Base-by-base conservation (phyloP, 2,329 filamentous ascomycete genomes). In the Emmonsiellopsis sp. region DNA sequence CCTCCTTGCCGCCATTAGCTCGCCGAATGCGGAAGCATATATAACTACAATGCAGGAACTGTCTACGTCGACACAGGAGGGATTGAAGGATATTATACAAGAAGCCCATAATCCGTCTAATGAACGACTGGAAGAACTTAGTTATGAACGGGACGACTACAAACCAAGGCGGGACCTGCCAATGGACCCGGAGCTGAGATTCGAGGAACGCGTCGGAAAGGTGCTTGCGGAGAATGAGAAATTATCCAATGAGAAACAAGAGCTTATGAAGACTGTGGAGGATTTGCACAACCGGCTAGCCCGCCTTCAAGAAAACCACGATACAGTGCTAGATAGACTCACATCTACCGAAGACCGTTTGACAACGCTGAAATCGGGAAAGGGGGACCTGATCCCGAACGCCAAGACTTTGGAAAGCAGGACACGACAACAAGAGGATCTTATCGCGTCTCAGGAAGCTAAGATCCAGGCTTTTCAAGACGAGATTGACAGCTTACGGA, bases 401-500 rank as follows among this genome's bases (percentile, higher is more conserved):
- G 67, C 65, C 50, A 72, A 68, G 58, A 68, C 67, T 1, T 55
- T 73, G 37, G 70, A 68, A 69, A 76, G 49, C 38, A 54, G 60
- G 75, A 84, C 70, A 5, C 67, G 69, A 35, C 71, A 89, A 61
- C 83, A 86, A 62, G 84, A 88, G 65, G 78, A 85, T 54, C 74
- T 89, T 49, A 90, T 91, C 63, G 82, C 83, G 40, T 79, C 76
- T 26, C 80, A 89, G 60, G 87, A 91, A 65, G 77, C 79, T 16
- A 80, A 87, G 60, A 70, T 85, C 9, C 80, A 86, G 54, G 74
- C 78, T 34, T 61, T 70, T 32, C 70, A 75, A 54, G 66, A 73
- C 53, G 71, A 75, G 55, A 68, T 73, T 6, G 71, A 73, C 56
- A 68, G 69, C 31, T 60, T 76, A 31, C 67, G 69, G 16, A 75